Base-by-base conservation (phyloP, 805 yeast genomes). In the Ogataea ramenticola region DNA sequence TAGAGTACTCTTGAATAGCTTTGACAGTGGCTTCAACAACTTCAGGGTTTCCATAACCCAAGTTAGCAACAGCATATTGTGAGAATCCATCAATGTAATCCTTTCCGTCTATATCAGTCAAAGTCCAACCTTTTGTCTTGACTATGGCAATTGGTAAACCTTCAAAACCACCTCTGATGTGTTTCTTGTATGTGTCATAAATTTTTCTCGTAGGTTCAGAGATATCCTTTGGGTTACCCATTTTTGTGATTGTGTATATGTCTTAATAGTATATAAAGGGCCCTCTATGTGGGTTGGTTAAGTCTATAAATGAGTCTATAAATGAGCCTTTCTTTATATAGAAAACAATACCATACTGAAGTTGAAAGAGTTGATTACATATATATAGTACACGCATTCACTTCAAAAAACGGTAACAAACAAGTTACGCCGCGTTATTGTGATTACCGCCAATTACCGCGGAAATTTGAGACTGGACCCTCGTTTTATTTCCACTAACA, bases 21-120 rank as follows among this genome's bases (percentile, higher is more conserved):
- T 36, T 19, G 21, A 21, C 10, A 40, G 93, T 91, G 40, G 79
- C 78, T 65, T 79, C 75, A 42, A 76, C 69, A 52, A 86, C 70
- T 36, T 76, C 81, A 19, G 95, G 93, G 69, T 86, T 82, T 71
- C 86, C 86, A 76, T 86, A 86, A 40, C 95, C 95, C 47, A 86
- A 72, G 16, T 91, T 82, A 52, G 86, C 85, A 14, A 95, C 85
- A 12, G 95, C 86, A 54, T 86, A 84, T 68, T 86, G 95, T 36
- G 87, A 84, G 58, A 86, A 86, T 34, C 79, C 79, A 61, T 86
- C 95, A 55, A 86, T 75, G 57, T 73, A 68, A 32, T 67, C 59
- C 71, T 87, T 86, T 37, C 95, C 95, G 56, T 86, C 95, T 29
- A 73, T 83, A 56, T 86, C 95, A 3, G 6, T 7, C 12, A 36